phyloP scores from a whole-genome alignment of 495 filamentous ascomycete species.

The Terfezia claveryi region DNA sequence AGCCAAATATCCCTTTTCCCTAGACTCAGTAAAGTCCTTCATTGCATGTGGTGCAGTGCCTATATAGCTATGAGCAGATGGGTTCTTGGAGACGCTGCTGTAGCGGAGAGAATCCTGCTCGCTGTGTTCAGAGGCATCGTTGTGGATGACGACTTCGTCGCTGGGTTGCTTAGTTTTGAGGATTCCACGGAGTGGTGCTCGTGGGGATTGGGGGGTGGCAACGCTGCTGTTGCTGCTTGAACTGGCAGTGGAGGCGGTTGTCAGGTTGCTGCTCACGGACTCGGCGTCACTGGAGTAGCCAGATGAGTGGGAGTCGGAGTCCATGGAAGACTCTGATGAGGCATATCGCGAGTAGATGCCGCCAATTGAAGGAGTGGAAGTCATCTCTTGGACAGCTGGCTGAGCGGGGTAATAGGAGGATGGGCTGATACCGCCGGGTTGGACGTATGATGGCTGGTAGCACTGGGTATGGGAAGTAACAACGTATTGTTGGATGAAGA shows the following conservation, averaged over 20 bases:
- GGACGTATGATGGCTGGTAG: too few species aligned
- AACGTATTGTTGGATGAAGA: too few species aligned
- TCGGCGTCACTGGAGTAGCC: not conserved
- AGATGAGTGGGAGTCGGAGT: not conserved
- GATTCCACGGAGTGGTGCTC: not conserved
- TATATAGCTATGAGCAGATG: not conserved
- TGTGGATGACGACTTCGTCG: not conserved
- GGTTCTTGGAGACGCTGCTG: not conserved
- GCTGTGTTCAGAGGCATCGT: not conserved
- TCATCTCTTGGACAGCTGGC: too few species aligned
- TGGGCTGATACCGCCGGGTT: too few species aligned
- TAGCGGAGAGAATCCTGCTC: not conserved
- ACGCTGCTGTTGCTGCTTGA: not conserved
- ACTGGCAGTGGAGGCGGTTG: not conserved
- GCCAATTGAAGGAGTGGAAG: not conserved
- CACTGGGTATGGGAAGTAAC: too few species aligned
- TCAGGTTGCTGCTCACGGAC: not conserved
- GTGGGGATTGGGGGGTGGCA: not conserved
- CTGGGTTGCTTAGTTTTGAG: not conserved
- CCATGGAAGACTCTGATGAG: not conserved
- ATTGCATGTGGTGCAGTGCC: not conserved
- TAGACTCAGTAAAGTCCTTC: too few species aligned
- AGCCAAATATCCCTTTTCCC: too few species aligned
- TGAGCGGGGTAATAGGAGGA: too few species aligned
- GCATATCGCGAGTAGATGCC: not conserved